Percentiles rank a stretch among this genome's conserved stretches.
phyloP scores from a whole-genome alignment of 257 asterid genomes.

The Solanum sitiens region DNA sequence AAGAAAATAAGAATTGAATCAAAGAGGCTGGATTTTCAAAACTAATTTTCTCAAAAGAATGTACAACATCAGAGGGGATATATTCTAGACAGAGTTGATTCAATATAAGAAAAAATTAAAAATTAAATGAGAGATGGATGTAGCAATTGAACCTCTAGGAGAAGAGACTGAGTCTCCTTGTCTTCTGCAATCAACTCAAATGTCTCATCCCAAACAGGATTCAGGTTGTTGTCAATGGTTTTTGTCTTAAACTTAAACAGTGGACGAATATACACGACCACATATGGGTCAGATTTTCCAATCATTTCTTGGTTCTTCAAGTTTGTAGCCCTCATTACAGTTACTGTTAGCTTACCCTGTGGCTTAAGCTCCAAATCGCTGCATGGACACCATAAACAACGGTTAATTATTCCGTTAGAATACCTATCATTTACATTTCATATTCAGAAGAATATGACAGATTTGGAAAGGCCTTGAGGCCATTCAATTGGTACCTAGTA shows the following conservation, averaged over 20 bases:
- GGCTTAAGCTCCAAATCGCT: conserved; percentile 99
- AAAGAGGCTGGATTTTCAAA: background rate
- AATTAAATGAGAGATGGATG: background rate
- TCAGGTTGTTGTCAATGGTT: conserved; percentile 80
- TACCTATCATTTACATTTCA: background rate
- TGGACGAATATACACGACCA: conserved; percentile 66
- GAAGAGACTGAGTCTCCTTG: conserved; percentile 86
- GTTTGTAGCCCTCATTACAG: conserved; percentile 54
- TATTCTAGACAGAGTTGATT: background rate
- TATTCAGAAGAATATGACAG: background rate
- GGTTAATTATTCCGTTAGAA: background rate
- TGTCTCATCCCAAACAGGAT: conserved; percentile 81
- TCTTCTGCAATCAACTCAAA: conserved; percentile 88
- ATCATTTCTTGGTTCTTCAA: conserved; percentile 89
- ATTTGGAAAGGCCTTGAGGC: background rate
- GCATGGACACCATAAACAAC: conserved; percentile 1
- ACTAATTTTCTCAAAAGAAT: background rate
- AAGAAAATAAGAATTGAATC: background rate
- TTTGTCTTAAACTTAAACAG: conserved; percentile 83
- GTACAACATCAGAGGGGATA: background rate
- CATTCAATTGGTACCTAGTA: conserved; percentile 33
- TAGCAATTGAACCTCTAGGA: conserved; percentile 55
- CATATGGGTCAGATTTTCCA: conserved; percentile 97
- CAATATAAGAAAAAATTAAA: background rate
- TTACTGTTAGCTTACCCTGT: conserved; percentile 73